Conservation (phyloP, 768 basidiomycete genomes). For the Boletus rex-veris region DNA sequence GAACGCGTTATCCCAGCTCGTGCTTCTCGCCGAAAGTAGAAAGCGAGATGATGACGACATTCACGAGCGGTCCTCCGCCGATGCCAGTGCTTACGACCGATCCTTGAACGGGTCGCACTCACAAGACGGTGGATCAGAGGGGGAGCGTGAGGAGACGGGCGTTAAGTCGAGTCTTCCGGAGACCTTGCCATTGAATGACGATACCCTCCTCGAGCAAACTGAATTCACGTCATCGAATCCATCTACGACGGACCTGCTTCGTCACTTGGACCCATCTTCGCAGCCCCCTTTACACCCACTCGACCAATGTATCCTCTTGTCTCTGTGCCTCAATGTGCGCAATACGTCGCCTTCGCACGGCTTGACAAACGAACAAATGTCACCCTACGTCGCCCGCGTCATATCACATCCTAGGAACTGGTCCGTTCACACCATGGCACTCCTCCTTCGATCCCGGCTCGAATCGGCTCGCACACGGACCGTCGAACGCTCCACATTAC, state of each 20-base stretch:
- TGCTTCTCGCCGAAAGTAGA: constrained; percentile 88
- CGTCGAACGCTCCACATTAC: constrained; percentile 87
- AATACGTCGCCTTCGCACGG: constrained; percentile 90
- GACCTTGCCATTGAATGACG: constrained; percentile 84
- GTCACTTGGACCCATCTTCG: constrained; percentile 73
- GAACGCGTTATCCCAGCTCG: constrained; percentile 80
- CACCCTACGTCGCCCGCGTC: constrained; percentile 86
- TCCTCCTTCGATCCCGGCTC: constrained; percentile 87
- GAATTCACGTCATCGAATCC: constrained; percentile 78
- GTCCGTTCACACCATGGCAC: constrained; percentile 95
- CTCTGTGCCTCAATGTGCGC: constrained; percentile 85
- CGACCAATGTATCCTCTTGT: constrained; percentile 89
- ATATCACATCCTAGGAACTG: constrained; percentile 89
- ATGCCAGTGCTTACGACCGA: not conserved
- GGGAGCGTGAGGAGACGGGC: not conserved
- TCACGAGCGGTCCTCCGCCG: constrained; percentile 10
- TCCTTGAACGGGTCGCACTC: constrained; percentile 7
- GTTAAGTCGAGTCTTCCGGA: constrained; percentile 54
- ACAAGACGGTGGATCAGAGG: constrained; percentile 1
- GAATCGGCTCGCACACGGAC: constrained; percentile 88
- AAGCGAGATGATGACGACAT: constrained; percentile 31
- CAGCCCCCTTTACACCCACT: constrained; percentile 90
- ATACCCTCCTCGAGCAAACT: constrained; percentile 92
- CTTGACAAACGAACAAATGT: constrained; percentile 88
- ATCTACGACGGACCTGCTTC: constrained; percentile 46